A percentile compares a stretch with the other conserved stretches of the same genome.
Evolutionary conservation across 202 grass and related monocot species (phyloP).

Genomic region (Carex arenaria): DNA sequence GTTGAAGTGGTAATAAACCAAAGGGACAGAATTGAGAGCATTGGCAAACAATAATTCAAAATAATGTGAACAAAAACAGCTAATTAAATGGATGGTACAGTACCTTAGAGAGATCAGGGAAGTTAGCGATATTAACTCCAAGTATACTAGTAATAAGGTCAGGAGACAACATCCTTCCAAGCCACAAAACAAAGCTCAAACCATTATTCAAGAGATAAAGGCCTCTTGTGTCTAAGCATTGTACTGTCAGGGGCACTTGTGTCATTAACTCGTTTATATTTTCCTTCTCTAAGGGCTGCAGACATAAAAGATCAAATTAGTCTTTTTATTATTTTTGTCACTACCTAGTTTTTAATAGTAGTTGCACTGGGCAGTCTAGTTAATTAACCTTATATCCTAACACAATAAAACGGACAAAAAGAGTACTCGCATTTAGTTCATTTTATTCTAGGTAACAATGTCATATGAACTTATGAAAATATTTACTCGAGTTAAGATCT

Average conservation of each 20-base stretch:
- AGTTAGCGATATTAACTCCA: constrained; percentile 52
- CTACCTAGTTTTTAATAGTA: neutral
- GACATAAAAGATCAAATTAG: constrained; percentile 15
- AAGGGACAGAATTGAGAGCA: neutral
- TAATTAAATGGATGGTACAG: neutral
- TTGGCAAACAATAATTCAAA: neutral
- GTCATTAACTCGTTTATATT: constrained; percentile 38
- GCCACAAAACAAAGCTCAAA: constrained; percentile 79
- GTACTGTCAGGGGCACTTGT: constrained; percentile 58
- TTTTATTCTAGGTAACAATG: neutral
- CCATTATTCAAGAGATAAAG: constrained; percentile 85
- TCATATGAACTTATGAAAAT: neutral
- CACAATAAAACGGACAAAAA: neutral
- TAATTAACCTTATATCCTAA: neutral
- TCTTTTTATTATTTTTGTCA: neutral
- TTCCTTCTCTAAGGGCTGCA: constrained; percentile 41
- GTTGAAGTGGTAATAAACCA: neutral
- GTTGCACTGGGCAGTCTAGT: neutral
- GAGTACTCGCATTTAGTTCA: neutral
- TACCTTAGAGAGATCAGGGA: constrained; percentile 91
- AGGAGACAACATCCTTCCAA: constrained; percentile 75
- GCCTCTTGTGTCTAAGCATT: constrained; percentile 71
- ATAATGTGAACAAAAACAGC: neutral
- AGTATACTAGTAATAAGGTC: constrained; percentile 65
- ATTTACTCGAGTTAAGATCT: neutral